These are phyloP conservation scores for Yamadazyma atmosphaerica DNA, from an alignment of 1,139 yeast genomes.

Conservation along the genomic window DNA sequence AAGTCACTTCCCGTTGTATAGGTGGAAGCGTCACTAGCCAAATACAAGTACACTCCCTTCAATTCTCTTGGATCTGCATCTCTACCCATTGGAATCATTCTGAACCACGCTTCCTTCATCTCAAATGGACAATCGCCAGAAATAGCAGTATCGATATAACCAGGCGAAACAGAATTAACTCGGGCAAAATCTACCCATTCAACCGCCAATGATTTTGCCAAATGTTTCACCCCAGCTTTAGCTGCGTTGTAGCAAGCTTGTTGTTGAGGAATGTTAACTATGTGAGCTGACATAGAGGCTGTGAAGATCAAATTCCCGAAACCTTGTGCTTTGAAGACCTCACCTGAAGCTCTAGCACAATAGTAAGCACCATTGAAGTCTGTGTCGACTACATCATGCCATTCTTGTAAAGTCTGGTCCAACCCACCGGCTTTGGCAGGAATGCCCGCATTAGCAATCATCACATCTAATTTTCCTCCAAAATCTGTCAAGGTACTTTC, in stretches of 20 bases:
- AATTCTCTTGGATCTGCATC: constrained; percentile 41
- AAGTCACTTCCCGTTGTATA: constrained; percentile 48
- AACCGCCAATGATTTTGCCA: constrained; percentile 53
- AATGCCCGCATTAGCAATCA: constrained; percentile 22
- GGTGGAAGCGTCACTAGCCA: constrained; percentile 41
- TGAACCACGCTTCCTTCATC: constrained; percentile 35
- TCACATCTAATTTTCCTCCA: constrained; percentile 21
- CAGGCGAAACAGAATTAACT: constrained; percentile 57
- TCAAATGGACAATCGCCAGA: constrained; percentile 45
- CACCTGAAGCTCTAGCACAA: constrained; percentile 57
- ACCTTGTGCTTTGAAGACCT: constrained; percentile 47
- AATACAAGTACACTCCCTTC: constrained; percentile 41
- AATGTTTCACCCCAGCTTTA: constrained; percentile 55
- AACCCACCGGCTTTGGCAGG: constrained; percentile 26
- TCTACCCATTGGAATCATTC: constrained; percentile 37
- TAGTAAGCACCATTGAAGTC: constrained; percentile 62
- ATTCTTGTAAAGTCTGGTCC: constrained; percentile 37
- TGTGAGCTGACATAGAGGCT: constrained; percentile 60
- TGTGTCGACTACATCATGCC: constrained; percentile 56
- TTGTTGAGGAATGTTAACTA: constrained; percentile 53
- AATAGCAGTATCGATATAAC: constrained; percentile 55
- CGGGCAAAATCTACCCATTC: constrained; percentile 57
- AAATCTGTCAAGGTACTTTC: constrained; percentile 14
- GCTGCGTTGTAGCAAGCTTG: constrained; percentile 59
- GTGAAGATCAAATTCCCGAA: constrained; percentile 59